A percentile compares a stretch with the other conserved stretches of the same genome.
These are phyloP conservation scores for Coniosporium apollinis DNA, from an alignment of 495 filamentous ascomycete species.

Conservation along the genomic window DNA sequence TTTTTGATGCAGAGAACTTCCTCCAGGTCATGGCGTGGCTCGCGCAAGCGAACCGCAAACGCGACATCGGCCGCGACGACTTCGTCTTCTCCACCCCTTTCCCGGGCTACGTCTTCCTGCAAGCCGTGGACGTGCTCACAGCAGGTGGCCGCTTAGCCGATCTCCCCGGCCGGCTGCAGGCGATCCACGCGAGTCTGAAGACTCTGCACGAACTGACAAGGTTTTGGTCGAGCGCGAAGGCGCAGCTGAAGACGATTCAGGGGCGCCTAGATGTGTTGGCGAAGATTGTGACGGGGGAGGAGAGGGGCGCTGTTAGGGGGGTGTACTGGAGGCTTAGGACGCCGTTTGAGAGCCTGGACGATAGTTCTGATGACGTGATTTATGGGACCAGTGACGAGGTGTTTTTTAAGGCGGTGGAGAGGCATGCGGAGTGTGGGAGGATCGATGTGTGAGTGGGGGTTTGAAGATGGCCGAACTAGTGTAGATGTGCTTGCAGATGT, in stretches of 20 bases:
- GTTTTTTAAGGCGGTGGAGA: background rate
- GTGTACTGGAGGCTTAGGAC: background rate
- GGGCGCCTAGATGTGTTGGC: background rate
- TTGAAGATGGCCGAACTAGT: too few species aligned
- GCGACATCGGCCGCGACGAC: background rate
- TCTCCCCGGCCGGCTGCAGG: conserved; percentile 10
- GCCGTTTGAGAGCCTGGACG: background rate
- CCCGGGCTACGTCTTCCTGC: conserved; percentile 16
- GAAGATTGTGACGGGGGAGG: background rate
- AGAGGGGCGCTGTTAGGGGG: background rate
- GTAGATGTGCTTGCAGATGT: too few species aligned
- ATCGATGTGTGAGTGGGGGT: too few species aligned
- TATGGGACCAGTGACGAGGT: background rate
- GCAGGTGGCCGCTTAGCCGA: conserved; percentile 14
- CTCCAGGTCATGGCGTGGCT: conserved; percentile 12
- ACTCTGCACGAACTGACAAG: conserved; percentile 13
- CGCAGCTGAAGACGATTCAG: conserved; percentile 5
- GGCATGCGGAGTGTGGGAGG: too few species aligned
- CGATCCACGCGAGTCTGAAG: conserved; percentile 7
- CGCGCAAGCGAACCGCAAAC: background rate
- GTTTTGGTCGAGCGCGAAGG: conserved; percentile 17
- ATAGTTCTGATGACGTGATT: background rate
- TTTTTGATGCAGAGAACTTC: conserved; percentile 12
- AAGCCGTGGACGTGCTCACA: conserved; percentile 18
- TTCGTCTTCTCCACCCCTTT: conserved; percentile 17